phyloP scores from a whole-genome alignment of 2,329 filamentous ascomycete genomes.

The Colletotrichum lindemuthianum region DNA sequence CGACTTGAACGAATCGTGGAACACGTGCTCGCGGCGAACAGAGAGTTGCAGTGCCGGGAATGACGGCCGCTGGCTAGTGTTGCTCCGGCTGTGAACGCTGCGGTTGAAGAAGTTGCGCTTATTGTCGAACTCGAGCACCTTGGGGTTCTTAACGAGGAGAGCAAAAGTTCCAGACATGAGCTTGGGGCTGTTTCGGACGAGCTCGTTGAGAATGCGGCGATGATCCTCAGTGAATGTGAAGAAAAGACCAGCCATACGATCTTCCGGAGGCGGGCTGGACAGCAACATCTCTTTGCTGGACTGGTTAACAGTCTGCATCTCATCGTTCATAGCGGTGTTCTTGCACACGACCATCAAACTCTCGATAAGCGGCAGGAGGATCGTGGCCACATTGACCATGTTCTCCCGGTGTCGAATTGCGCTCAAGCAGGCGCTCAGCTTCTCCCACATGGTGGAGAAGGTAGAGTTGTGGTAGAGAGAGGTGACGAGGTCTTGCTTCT shows the following conservation, averaged over 20 bases:
- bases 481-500: constrained; percentile 86
- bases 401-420: constrained; percentile 92
- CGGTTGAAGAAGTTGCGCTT: constrained; percentile 99
- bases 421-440: constrained; percentile 86
- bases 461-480: constrained; percentile 91
- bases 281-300: constrained; percentile 71
- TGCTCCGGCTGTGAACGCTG: constrained; percentile 79
- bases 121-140: constrained; percentile 98
- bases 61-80: constrained; percentile 76
- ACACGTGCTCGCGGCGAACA: constrained; percentile 93
- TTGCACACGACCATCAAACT: constrained; percentile 99
- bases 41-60: constrained; percentile 82
- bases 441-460: constrained; percentile 91
- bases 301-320: constrained; percentile 55
- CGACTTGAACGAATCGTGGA: constrained; percentile 98
- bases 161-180: constrained; percentile 99
- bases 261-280: constrained; percentile 79
- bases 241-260: constrained; percentile 88
- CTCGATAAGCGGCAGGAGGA: constrained; percentile 92
- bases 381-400: constrained; percentile 97
- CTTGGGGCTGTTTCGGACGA: constrained; percentile 95
- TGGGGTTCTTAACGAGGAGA: constrained; percentile 95
- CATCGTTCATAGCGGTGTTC: constrained; percentile 86
- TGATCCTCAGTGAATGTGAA: constrained; percentile 98
- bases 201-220: constrained; percentile 95